Percentiles rank a stretch among this genome's conserved stretches.
phyloP scores from a whole-genome alignment of 2,329 filamentous ascomycete genomes.

The Exserohilum rostratum region DNA sequence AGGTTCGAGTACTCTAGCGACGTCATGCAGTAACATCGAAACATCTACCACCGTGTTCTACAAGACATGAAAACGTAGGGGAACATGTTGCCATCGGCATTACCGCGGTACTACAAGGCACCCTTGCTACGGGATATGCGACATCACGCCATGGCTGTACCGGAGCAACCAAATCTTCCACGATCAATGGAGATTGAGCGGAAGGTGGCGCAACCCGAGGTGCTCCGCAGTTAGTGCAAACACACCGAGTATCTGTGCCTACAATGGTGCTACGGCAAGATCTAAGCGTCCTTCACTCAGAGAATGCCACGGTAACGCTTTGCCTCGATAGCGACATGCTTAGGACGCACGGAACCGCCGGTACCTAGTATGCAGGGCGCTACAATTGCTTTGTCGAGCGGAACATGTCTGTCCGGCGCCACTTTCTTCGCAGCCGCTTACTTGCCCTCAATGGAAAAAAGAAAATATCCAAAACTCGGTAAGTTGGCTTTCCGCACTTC shows the following conservation, averaged over 20 bases:
- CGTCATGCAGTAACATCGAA: constrained; percentile 2
- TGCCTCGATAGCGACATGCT: neutral
- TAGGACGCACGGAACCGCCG: neutral
- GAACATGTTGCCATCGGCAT: neutral
- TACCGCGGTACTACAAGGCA: constrained; percentile 2
- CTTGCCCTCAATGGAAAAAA: neutral
- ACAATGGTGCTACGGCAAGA: too few species aligned
- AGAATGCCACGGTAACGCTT: neutral
- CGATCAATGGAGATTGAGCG: constrained; percentile 4
- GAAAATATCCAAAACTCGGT: neutral
- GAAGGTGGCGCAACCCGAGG: constrained; percentile 10
- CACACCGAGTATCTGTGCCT: neutral
- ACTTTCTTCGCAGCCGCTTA: neutral
- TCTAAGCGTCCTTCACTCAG: neutral
- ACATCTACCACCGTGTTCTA: neutral
- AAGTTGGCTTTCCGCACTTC: neutral
- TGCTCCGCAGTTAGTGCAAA: constrained; percentile 3
- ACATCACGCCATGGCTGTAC: constrained; percentile 8
- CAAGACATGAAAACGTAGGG: neutral
- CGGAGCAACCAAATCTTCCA: neutral
- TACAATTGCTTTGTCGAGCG: neutral
- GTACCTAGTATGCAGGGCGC: neutral
- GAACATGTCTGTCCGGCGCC: neutral
- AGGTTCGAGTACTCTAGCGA: neutral
- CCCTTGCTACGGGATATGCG: constrained; percentile 5